phyloP scores from a whole-genome alignment of 495 filamentous ascomycete genomes.

The Hypoxylon lenormandii region DNA sequence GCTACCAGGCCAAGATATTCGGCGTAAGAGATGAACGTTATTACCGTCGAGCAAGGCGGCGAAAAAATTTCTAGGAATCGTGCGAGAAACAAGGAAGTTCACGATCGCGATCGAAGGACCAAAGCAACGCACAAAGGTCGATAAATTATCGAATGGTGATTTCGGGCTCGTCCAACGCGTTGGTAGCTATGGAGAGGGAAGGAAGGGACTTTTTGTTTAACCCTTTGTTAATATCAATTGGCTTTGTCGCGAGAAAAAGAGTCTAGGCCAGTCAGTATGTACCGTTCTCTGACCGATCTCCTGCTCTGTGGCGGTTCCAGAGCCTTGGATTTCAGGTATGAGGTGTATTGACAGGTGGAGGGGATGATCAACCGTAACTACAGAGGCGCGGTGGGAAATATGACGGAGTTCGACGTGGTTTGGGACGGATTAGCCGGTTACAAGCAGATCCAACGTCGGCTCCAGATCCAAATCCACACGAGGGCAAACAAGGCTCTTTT shows the following conservation, averaged over 20 bases:
- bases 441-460: slow-evolving; percentile 4
- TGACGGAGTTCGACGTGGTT: slow-evolving; percentile 37
- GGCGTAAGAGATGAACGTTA: slow-evolving; percentile 5
- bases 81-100: slow-evolving; percentile 1
- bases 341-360: slow-evolving; percentile 4
- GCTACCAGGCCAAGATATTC: background rate
- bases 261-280: slow-evolving; percentile 33
- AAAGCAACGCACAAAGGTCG: slow-evolving; percentile 31
- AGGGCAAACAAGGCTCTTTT: slow-evolving; percentile 24
- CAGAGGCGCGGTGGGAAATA: slow-evolving; percentile 24
- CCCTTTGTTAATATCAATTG: slow-evolving; percentile 39
- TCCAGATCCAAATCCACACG: slow-evolving; percentile 39
- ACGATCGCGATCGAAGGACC: slow-evolving; percentile 2
- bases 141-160: slow-evolving; percentile 20
- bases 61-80: slow-evolving; percentile 3
- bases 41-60: slow-evolving; percentile 4
- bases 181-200: slow-evolving; percentile 24
- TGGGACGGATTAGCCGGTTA: slow-evolving; percentile 10
- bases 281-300: slow-evolving; percentile 21
- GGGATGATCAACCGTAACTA: slow-evolving; percentile 25
- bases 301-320: slow-evolving; percentile 19
- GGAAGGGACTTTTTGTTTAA: slow-evolving; percentile 7
- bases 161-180: slow-evolving; percentile 14
- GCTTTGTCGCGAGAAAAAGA: slow-evolving; percentile 35
- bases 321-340: slow-evolving; percentile 20